Percentiles rank a stretch among this genome's conserved stretches.
These are phyloP conservation scores for Moesziomyces antarcticus DNA, from an alignment of 1,284 basidiomycete species.

Conservation along the genomic window DNA sequence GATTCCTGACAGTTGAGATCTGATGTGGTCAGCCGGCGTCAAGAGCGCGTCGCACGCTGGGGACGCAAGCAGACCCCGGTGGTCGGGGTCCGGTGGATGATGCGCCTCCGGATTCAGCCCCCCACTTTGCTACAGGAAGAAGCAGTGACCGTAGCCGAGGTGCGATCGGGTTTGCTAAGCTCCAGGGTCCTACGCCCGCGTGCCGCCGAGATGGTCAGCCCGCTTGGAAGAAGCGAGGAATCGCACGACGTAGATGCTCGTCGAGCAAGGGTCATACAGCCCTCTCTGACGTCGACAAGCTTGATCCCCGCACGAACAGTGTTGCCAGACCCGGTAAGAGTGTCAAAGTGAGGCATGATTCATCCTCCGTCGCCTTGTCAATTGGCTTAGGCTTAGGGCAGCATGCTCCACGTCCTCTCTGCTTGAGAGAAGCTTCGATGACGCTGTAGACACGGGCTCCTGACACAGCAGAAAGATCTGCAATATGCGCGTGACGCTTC, in stretches of 20 bases:
- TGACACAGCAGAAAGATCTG: conserved; percentile 8
- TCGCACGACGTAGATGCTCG: conserved; percentile 13
- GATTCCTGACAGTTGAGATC: background rate
- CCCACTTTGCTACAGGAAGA: no score
- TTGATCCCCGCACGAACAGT: background rate
- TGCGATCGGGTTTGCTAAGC: conserved; percentile 44
- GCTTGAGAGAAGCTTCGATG: conserved; percentile 3
- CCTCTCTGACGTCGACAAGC: conserved; percentile 3
- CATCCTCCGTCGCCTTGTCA: background rate
- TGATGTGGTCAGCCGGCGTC: background rate
- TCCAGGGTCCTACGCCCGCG: conserved; percentile 11
- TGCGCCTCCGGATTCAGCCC: conserved; percentile 15
- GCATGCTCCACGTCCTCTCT: no score
- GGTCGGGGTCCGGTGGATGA: background rate
- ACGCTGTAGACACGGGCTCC: background rate
- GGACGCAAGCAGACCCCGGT: no score
- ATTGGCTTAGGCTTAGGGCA: no score
- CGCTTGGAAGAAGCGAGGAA: conserved; percentile 1
- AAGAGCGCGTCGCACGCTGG: no score
- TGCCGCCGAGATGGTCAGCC: background rate
- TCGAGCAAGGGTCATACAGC: conserved; percentile 11
- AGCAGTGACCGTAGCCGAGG: conserved; percentile 32
- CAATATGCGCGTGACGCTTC: conserved; percentile 3
- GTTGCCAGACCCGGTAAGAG: no score
- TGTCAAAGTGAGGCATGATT: background rate